A percentile compares a stretch with the other conserved stretches of the same genome.
phyloP scores from a whole-genome alignment of 2,329 filamentous ascomycete genomes.

The Aspergillus phoenicis region DNA sequence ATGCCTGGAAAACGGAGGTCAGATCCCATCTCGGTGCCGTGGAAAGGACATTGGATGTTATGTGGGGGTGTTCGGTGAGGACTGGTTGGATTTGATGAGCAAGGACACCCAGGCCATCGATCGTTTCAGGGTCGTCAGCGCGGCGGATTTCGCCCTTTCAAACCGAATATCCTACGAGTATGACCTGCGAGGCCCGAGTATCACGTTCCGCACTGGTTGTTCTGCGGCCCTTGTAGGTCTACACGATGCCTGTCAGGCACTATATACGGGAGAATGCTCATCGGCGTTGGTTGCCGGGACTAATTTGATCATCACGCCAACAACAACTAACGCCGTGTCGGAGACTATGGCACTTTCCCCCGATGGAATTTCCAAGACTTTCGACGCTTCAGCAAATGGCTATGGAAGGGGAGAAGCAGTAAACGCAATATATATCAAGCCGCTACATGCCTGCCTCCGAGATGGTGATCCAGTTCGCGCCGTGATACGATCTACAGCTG shows the following conservation, averaged over 20 bases:
- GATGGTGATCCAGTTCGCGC: constrained; percentile 37
- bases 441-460: constrained; percentile 27
- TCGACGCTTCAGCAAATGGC: constrained; percentile 32
- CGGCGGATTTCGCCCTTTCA: constrained; percentile 23
- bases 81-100: constrained; percentile 25
- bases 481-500: constrained; percentile 35
- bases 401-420: constrained; percentile 37
- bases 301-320: constrained; percentile 37
- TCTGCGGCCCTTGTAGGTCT: constrained; percentile 37
- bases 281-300: constrained; percentile 37
- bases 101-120: constrained; percentile 26
- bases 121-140: constrained; percentile 19
- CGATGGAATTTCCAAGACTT: constrained; percentile 29
- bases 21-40: constrained; percentile 25
- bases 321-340: constrained; percentile 28
- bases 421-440: constrained; percentile 33
- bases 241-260: constrained; percentile 32
- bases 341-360: constrained; percentile 39
- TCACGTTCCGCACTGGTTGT: constrained; percentile 39
- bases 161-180: constrained; percentile 29
- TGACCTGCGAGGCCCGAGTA: constrained; percentile 27
- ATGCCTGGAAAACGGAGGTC: constrained; percentile 34
- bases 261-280: constrained; percentile 15
- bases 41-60: constrained; percentile 35
- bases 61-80: constrained; percentile 28